phyloP scores from a whole-genome alignment of 805 yeast genomes.

The Hermanozyma aechmeae region DNA sequence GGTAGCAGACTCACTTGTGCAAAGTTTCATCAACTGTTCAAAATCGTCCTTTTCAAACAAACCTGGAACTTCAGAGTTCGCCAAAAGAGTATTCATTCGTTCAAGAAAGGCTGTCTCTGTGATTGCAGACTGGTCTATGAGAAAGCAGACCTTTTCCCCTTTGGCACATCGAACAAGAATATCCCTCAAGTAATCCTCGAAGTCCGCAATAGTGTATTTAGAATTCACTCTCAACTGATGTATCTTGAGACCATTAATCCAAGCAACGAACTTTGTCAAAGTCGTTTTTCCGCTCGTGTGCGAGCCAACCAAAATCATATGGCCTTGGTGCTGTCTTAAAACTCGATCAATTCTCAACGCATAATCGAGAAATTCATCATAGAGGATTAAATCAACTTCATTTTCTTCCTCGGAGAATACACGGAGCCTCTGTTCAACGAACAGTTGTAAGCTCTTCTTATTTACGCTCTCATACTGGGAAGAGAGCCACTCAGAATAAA shows the following conservation, averaged over 20 bases:
- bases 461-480: slow-evolving; percentile 50
- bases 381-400: slow-evolving; percentile 50
- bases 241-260: slow-evolving; percentile 75
- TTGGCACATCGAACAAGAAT: slow-evolving; percentile 37
- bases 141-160: slow-evolving; percentile 58
- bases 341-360: slow-evolving; percentile 75
- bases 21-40: slow-evolving; percentile 38
- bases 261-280: slow-evolving; percentile 70
- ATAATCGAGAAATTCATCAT: slow-evolving; percentile 66
- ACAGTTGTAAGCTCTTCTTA: slow-evolving; percentile 36
- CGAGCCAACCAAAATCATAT: slow-evolving; percentile 75
- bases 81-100: slow-evolving; percentile 86
- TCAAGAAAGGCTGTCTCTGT: slow-evolving; percentile 74
- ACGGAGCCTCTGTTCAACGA: slow-evolving; percentile 53
- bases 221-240: slow-evolving; percentile 49
- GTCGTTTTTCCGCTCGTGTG: slow-evolving; percentile 78
- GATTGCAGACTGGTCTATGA: slow-evolving; percentile 75
- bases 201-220: slow-evolving; percentile 48
- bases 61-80: slow-evolving; percentile 90
- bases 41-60: slow-evolving; percentile 71
- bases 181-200: slow-evolving; percentile 54
- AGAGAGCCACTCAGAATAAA: slow-evolving; percentile 71
- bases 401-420: slow-evolving; percentile 75
- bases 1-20: slow-evolving; percentile 47
- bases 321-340: slow-evolving; percentile 80